phyloP scores from a whole-genome alignment of 768 basidiomycete species.

The Psilocybe subaeruginosa region DNA sequence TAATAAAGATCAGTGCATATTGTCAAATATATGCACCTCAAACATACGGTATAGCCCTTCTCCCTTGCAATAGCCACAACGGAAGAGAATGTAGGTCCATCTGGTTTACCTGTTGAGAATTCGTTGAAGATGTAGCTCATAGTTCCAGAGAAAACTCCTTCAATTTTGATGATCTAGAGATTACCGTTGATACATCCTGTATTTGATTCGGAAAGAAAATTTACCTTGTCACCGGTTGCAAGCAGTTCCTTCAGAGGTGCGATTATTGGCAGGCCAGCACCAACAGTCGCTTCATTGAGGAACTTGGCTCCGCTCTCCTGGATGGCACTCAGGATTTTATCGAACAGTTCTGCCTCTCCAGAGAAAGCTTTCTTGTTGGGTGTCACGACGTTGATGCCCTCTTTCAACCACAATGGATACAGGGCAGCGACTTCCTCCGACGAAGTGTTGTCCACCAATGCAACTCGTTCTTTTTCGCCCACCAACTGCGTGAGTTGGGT shows the following conservation, averaged over 20 bases:
- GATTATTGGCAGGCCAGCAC: slow-evolving; percentile 93
- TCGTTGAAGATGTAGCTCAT: slow-evolving; percentile 99
- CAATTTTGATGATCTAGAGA: slow-evolving; percentile 81
- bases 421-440: slow-evolving; percentile 77
- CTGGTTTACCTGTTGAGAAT: slow-evolving; percentile 72
- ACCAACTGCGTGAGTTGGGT: slow-evolving; percentile 51
- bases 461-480: slow-evolving; percentile 49
- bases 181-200: neutral
- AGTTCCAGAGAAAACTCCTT: slow-evolving; percentile 97
- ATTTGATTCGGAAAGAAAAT: neutral
- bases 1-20: neutral
- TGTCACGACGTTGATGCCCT: slow-evolving; percentile 87
- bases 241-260: slow-evolving; percentile 92
- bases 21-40: neutral
- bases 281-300: slow-evolving; percentile 91
- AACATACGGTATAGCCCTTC: slow-evolving; percentile 88
- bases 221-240: slow-evolving; percentile 88
- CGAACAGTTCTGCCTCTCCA: slow-evolving; percentile 66
- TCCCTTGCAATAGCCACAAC: slow-evolving; percentile 88
- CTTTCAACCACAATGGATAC: slow-evolving; percentile 80
- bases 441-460: slow-evolving; percentile 92
- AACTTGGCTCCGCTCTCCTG: slow-evolving; percentile 65
- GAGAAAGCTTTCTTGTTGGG: slow-evolving; percentile 99
- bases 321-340: slow-evolving; percentile 65
- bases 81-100: slow-evolving; percentile 82